Base-by-base conservation (phyloP, 257 asterid species). In the Solanum neorickii region DNA sequence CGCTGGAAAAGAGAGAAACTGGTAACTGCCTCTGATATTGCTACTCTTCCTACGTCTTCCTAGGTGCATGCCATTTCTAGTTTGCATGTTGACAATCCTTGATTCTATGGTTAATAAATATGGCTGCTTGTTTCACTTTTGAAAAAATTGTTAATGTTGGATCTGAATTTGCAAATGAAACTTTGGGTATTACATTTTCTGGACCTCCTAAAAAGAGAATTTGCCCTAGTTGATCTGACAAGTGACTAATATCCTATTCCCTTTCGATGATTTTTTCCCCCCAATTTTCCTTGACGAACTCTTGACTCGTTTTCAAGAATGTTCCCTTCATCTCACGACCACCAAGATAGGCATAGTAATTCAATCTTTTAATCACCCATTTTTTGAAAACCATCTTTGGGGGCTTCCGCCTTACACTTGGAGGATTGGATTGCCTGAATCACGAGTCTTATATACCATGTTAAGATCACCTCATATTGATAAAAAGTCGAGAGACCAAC, bases 1-100 rank as follows among this genome's bases (percentile, higher is more conserved):
- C 39, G 33, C 83, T 84, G 49, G 33, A 92, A 89, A 90, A 87
- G 91, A 86, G 90, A 84, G 72, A 89, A 89, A 78, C 90, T 94
- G 95, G 98, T 95, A 93, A 65, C 85, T 49, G 21, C 44, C 69
- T 82, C 69, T 82, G 85, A 82, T 49, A 31, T 20, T 49, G 68
- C 46, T 82, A 11, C 20, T 80, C 44, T 80, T 49, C 69, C 85
- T 31, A 49, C 35, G 46, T 82, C 46, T 31, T 29, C 68, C 46
- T 82, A 18, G 68, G 69, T 82, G 85, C 46, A 82, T 49, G 46
- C 12, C 69, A 89, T 56, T 65, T 68, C 42, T 27, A 76, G 35
- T 60, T 87, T 25, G n/a, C 29, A 21, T 74, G 82, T 82, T 29
- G 69, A 49, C 44, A 49, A 31, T 82, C 69, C 31, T 49, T 82